Base-by-base conservation (phyloP, 2,329 filamentous ascomycete genomes). In the Incumbomyces delicatus region DNA sequence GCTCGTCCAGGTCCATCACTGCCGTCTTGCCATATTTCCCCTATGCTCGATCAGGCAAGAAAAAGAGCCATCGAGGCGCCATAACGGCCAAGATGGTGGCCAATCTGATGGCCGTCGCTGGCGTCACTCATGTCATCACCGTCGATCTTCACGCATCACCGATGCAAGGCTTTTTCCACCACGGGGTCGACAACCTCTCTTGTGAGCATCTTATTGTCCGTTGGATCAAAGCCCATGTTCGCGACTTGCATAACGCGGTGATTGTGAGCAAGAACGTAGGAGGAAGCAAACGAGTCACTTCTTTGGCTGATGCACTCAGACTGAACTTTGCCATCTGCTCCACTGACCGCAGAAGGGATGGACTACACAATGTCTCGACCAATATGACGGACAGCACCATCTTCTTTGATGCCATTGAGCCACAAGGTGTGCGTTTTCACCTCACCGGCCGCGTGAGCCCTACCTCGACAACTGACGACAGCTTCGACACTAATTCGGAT, bases 91-190 rank as follows among this genome's bases (percentile, higher is more conserved):
- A 90, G 57, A 95, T 98, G 88, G 78, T 98, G 44, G 90, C 92
- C 51, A 98, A 98, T 65, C 78, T 96, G 41, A 80, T 98, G 57
- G 79, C 85, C 50, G 85, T 98, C 48, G 92, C 92, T 43, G 92
- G 92, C 45, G 88, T 98, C 55, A 88, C 94, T 68, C 92, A 98
- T 72, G 86, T 98, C 64, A 89, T 98, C 60, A 98, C 92, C 13
- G 85, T 98, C 61, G 92, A 98, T 63, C 77, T 98, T 27, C 92
- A 98, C 45, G 86, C 86, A 44, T 88, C 85, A n/a, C 92, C 96
- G 71, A 96, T 96, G 87, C 92, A 98, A 69, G 92, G 92, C 49
- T 98, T 98, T 71, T 98, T 98, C 76, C 86, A 86, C 61, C 95
- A 90, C 58, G 92, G 92, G 0, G 90, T 98, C 50, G 92, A 98